These are phyloP conservation scores for Austroboletus olivaceoglutinosus DNA, from an alignment of 1,284 basidiomycete species.

Conservation along the genomic window DNA sequence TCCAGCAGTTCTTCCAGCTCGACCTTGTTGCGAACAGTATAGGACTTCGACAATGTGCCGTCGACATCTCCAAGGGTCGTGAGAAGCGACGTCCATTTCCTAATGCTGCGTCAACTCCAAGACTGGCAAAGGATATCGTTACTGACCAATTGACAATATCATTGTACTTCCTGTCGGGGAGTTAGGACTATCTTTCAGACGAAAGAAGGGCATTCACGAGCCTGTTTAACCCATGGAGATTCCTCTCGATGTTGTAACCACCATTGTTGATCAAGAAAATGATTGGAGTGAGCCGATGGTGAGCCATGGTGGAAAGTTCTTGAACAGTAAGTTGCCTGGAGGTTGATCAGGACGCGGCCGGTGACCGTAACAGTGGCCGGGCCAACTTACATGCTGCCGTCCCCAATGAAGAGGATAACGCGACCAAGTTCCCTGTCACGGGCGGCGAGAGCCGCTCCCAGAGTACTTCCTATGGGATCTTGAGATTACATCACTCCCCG, in stretches of 20 bases:
- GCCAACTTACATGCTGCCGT: constrained; percentile 64
- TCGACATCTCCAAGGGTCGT: constrained; percentile 55
- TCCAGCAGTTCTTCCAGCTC: constrained; percentile 66
- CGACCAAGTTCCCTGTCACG: constrained; percentile 61
- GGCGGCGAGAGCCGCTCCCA: constrained; percentile 80
- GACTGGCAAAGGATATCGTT: not conserved
- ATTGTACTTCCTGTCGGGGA: constrained; percentile 61
- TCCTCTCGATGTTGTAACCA: constrained; percentile 87
- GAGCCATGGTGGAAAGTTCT: constrained; percentile 78
- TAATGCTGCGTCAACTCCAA: constrained; percentile 15
- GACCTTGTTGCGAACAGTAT: constrained; percentile 60
- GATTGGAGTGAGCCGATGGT: constrained; percentile 66
- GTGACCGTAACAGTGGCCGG: not conserved
- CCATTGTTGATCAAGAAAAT: constrained; percentile 88
- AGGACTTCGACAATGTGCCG: constrained; percentile 60
- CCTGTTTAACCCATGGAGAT: constrained; percentile 64
- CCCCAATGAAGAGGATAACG: constrained; percentile 85
- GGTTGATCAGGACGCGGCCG: not conserved
- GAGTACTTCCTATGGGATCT: constrained; percentile 44
- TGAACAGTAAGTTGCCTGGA: constrained; percentile 69
- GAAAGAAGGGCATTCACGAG: constrained; percentile 8
- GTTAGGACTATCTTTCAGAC: constrained; percentile 28
- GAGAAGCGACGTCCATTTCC: constrained; percentile 61
- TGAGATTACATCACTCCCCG: constrained; percentile 17
- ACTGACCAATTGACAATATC: constrained; percentile 64